A percentile compares a stretch with the other conserved stretches of the same genome.
Evolutionary conservation across 2,329 filamentous ascomycete genomes (phyloP).

Genomic region (Didymella keratinophila): DNA sequence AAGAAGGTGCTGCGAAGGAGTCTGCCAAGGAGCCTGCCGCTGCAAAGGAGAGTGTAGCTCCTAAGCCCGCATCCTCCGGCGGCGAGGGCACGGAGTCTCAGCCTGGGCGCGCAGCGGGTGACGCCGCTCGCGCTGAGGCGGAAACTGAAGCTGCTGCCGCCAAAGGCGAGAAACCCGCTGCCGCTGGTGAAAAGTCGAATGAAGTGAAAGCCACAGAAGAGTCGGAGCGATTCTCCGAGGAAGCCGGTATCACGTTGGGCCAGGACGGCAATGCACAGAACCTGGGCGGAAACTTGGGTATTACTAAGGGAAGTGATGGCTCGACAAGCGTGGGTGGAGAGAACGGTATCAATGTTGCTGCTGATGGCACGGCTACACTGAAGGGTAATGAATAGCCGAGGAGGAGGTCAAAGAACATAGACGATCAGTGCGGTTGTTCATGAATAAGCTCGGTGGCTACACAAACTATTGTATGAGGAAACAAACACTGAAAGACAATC

Average conservation of each 20-base stretch:
- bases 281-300: slow-evolving; percentile 44
- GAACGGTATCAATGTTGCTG: slow-evolving; percentile 43
- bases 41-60: not conserved
- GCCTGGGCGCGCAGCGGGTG: slow-evolving; percentile 33
- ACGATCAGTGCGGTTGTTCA: not conserved
- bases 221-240: slow-evolving; percentile 42
- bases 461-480: not conserved
- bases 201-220: slow-evolving; percentile 42
- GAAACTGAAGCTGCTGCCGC: slow-evolving; percentile 25
- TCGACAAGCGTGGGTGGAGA: slow-evolving; percentile 41
- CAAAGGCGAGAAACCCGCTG: slow-evolving; percentile 28
- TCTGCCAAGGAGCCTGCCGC: not conserved
- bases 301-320: slow-evolving; percentile 45
- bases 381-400: slow-evolving; percentile 11
- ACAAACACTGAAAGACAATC: not conserved
- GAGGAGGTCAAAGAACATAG: not conserved
- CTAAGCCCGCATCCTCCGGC: slow-evolving; percentile 10
- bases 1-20: slow-evolving; percentile 1
- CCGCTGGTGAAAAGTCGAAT: slow-evolving; percentile 29
- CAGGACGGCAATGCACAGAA: slow-evolving; percentile 37
- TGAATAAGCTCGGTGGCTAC: not conserved
- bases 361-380: slow-evolving; percentile 35
- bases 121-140: slow-evolving; percentile 24
- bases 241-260: slow-evolving; percentile 38
- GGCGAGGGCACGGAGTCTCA: slow-evolving; percentile 28